These are phyloP conservation scores for Tuber microsphaerosporum DNA, from an alignment of 495 filamentous ascomycete genomes.

Conservation along the genomic window DNA sequence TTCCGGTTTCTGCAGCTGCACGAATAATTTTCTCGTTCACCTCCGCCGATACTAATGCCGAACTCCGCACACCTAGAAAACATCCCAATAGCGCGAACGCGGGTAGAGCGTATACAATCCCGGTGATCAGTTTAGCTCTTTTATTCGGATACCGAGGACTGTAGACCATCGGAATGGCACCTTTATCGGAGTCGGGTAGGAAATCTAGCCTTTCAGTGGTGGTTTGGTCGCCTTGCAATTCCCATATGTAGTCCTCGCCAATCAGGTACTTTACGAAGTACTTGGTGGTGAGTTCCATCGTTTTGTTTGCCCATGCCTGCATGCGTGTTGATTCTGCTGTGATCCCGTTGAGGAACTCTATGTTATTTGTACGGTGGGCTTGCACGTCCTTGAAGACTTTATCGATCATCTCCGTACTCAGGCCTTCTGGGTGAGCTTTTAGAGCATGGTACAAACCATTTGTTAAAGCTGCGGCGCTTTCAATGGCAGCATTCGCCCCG, in stretches of 20 bases:
- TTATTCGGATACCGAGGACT: not conserved
- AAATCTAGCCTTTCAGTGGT: not conserved
- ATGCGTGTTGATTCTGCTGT: conserved; percentile 12
- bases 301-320: conserved; percentile 14
- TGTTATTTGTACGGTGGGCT: conserved; percentile 3
- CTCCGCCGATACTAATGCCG: not conserved
- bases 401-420: conserved; percentile 5
- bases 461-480: conserved; percentile 45
- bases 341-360: not conserved
- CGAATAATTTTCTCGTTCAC: not conserved
- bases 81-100: not conserved
- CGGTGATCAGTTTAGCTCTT: not conserved
- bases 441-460: conserved; percentile 42
- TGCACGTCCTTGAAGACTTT: conserved; percentile 4
- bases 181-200: not conserved
- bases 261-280: not conserved
- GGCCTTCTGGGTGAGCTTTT: conserved; percentile 6
- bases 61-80: not conserved
- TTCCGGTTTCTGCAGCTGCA: not conserved
- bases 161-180: not conserved
- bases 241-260: not conserved
- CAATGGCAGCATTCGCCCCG: conserved; percentile 46
- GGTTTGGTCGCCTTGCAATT: not conserved
- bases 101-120: not conserved
- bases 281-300: not conserved